Base-by-base conservation (phyloP, 805 yeast species). In the Wickerhamomyces bovis region DNA sequence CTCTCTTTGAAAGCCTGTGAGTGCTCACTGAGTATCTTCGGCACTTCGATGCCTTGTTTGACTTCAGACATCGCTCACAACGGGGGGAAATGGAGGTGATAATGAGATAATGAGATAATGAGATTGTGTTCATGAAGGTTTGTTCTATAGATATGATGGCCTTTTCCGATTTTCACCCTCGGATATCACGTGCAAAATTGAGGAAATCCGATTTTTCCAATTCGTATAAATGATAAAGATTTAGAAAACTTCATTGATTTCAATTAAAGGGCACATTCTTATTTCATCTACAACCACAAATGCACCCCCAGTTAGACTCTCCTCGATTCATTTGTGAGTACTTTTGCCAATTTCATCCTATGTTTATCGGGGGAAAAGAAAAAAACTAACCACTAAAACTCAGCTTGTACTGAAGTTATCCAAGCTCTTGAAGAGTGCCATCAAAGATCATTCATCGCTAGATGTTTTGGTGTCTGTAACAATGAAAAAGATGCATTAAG, bases 401-500 rank as follows among this genome's bases (percentile, higher is more conserved):
- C 47, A 76, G 85, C 85, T 18, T 92, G 99, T 65, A 80, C 77
- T 44, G 86, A 83, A 51, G 75, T 89, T 38, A 89, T 94, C 63
- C 82, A 83, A 51, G 97, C 95, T 0, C 75, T 92, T 6, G 96
- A 92, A 57, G 83, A 87, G 61, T 92, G 99, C 63, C 97, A 90
- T 58, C 75, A 79, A 48, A 74, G 74, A 45, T 84, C 81, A 46
- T 84, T 81, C 54, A 55, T 85, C 49, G 75, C 78, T 53, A 79
- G 85, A 62, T 81, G 86, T 8, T 70, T 88, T 54, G 98, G 98
- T 23, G 72, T 78, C 49, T 92, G 99, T 68, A 88, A 89, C 65
- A 80, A 81, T 44, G 83, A 85, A 57, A 89, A 89, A 58, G 87
- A 85, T 52, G 90, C 85, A 44, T 72, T 94, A 44, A 68, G 84